Evolutionary conservation across 176 grass and related monocot genomes (phyloP).

Genomic region (Eragrostis curvula): DNA sequence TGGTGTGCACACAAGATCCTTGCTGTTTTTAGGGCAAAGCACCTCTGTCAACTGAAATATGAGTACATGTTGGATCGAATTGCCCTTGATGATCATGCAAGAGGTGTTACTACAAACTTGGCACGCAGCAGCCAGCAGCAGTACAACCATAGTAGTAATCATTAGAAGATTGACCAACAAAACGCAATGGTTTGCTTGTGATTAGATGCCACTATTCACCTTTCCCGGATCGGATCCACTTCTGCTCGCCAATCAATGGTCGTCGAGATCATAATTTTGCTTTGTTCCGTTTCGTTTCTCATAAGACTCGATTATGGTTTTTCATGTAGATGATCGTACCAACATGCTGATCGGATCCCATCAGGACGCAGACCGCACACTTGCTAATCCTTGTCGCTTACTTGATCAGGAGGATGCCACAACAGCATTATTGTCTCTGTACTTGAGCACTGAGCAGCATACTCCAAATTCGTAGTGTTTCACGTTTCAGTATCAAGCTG

Average conservation of each 20-base stretch:
- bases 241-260: not conserved
- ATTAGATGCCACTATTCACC: constrained; percentile 16
- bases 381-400: not conserved
- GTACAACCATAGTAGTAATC: too few relatives aligned
- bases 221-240: not conserved
- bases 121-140: not conserved
- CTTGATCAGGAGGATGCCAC: not conserved
- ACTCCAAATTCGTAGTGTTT: not conserved
- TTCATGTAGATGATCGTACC: not conserved
- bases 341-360: not conserved
- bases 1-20: not conserved
- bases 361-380: not conserved
- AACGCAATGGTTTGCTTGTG: not conserved
- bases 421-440: not conserved
- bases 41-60: not conserved
- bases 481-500: not conserved
- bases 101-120: not conserved
- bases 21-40: not conserved
- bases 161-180: constrained; percentile 23
- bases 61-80: too few relatives aligned
- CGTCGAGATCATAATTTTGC: not conserved
- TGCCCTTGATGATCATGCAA: too few relatives aligned
- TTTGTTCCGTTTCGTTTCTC: not conserved
- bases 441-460: not conserved
- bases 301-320: not conserved